phyloP scores from a whole-genome alignment of 768 basidiomycete species.

The Mycena haematopus region DNA sequence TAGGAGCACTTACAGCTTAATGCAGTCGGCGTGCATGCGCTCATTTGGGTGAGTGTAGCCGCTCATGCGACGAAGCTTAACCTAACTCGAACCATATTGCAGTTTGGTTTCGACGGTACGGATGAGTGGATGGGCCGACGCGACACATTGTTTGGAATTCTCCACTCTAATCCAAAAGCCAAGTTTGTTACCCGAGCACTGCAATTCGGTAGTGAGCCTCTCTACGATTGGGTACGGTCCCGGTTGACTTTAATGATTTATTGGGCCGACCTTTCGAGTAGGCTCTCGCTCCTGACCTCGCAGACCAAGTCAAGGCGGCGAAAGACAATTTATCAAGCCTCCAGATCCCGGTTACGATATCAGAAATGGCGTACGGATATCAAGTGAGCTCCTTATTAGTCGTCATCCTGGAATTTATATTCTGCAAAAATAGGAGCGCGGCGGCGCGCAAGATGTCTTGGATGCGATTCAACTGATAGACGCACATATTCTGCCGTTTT shows the following conservation, averaged over 20 bases:
- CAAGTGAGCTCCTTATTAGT: slow-evolving; percentile 35
- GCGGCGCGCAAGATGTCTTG: slow-evolving; percentile 60
- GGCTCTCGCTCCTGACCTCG: slow-evolving; percentile 58
- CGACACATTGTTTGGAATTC: slow-evolving; percentile 54
- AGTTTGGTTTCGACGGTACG: slow-evolving; percentile 57
- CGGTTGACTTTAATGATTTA: neutral
- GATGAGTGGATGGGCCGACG: slow-evolving; percentile 62
- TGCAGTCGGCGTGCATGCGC: slow-evolving; percentile 70
- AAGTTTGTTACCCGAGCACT: slow-evolving; percentile 69
- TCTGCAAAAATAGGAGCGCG: slow-evolving; percentile 37
- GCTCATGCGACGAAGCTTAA: neutral
- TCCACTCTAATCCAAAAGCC: slow-evolving; percentile 66
- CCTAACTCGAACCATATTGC: slow-evolving; percentile 9
- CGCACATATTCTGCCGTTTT: slow-evolving; percentile 77
- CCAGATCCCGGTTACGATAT: slow-evolving; percentile 72
- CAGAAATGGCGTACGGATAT: slow-evolving; percentile 69
- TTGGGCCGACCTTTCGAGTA: neutral
- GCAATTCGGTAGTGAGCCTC: slow-evolving; percentile 76
- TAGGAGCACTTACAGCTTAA: neutral
- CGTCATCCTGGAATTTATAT: neutral
- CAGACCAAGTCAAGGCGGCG: slow-evolving; percentile 54
- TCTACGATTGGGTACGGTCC: slow-evolving; percentile 51
- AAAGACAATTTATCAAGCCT: slow-evolving; percentile 57
- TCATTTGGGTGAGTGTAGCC: slow-evolving; percentile 66
- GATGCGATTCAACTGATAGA: slow-evolving; percentile 69